phyloP scores from a whole-genome alignment of 768 basidiomycete genomes.

The Suillus cothurnatus region DNA sequence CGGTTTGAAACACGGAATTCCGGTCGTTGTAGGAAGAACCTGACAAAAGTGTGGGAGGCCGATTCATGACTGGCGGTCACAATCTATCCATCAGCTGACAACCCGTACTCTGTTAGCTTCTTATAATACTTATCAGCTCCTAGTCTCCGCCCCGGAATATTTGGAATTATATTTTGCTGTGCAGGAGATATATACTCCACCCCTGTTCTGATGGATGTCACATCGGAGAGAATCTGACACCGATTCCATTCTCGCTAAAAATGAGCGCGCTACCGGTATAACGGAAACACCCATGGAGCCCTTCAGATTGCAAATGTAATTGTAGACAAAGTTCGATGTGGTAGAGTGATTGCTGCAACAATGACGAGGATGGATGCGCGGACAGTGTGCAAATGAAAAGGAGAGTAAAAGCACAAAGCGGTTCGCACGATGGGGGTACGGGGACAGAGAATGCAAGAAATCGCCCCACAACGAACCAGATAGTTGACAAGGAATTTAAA shows the following conservation, averaged over 20 bases:
- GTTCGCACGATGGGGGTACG: constrained; percentile 10
- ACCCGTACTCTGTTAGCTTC: neutral
- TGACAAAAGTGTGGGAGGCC: constrained; percentile 10
- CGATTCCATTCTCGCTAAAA: constrained; percentile 7
- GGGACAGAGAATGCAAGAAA: constrained; percentile 28
- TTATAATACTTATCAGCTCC: constrained; percentile 4
- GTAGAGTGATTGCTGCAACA: constrained; percentile 48
- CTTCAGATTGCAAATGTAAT: constrained; percentile 33
- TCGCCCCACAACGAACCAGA: constrained; percentile 36
- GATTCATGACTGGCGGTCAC: neutral
- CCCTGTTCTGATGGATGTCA: constrained; percentile 14
- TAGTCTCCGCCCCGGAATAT: neutral
- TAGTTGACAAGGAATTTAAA: constrained; percentile 40
- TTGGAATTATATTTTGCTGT: constrained; percentile 13
- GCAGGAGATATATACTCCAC: constrained; percentile 10
- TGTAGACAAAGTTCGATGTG: constrained; percentile 42
- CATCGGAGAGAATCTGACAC: constrained; percentile 16
- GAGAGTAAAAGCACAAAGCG: constrained; percentile 21
- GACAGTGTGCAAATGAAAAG: constrained; percentile 33
- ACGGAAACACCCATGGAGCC: constrained; percentile 33
- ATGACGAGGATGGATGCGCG: constrained; percentile 37
- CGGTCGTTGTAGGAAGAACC: constrained; percentile 5
- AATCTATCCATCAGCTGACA: neutral
- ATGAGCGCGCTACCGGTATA: constrained; percentile 9
- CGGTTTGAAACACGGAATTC: constrained; percentile 1